Conservation (phyloP, 768 basidiomycete genomes). For the Lyophyllum shimeji region DNA sequence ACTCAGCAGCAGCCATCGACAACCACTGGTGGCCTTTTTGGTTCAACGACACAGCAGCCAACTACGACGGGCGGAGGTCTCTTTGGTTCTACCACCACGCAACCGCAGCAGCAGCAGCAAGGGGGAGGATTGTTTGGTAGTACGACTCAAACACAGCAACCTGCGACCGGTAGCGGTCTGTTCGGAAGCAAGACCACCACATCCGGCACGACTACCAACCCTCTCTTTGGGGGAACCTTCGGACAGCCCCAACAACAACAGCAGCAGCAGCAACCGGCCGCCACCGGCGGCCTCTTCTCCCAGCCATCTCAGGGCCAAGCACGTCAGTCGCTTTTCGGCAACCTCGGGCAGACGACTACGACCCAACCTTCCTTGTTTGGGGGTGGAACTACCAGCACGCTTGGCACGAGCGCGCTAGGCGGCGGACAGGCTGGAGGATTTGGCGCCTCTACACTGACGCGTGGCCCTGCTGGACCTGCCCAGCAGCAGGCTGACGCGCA, state of each 20-base stretch:
- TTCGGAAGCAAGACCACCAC: slow-evolving; percentile 24
- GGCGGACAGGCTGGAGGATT: slow-evolving; percentile 25
- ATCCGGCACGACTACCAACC: slow-evolving; percentile 23
- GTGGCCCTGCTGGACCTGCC: slow-evolving; percentile 31
- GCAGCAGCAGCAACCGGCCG: slow-evolving; percentile 27
- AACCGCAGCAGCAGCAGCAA: slow-evolving; percentile 18
- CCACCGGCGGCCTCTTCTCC: slow-evolving; percentile 20
- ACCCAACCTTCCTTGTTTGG: slow-evolving; percentile 23
- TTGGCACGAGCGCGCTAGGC: slow-evolving; percentile 32
- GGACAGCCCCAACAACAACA: slow-evolving; percentile 29
- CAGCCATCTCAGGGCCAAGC: slow-evolving; percentile 27
- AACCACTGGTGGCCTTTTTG: slow-evolving; percentile 23
- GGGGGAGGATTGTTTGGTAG: slow-evolving; percentile 32
- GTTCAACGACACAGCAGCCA: slow-evolving; percentile 18
- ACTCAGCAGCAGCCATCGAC: slow-evolving; percentile 19
- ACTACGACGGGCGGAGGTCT: slow-evolving; percentile 21
- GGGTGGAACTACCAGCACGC: slow-evolving; percentile 23
- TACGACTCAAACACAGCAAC: slow-evolving; percentile 8
- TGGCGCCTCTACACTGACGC: slow-evolving; percentile 35
- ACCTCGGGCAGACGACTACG: slow-evolving; percentile 21
- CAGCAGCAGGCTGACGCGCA: slow-evolving; percentile 61
- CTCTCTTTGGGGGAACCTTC: slow-evolving; percentile 23
- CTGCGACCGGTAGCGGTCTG: slow-evolving; percentile 10
- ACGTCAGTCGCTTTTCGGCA: slow-evolving; percentile 25
- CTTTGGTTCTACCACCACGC: slow-evolving; percentile 27